phyloP scores from a whole-genome alignment of 208 protist genomes.

The Trypanosoma scelopori region DNA sequence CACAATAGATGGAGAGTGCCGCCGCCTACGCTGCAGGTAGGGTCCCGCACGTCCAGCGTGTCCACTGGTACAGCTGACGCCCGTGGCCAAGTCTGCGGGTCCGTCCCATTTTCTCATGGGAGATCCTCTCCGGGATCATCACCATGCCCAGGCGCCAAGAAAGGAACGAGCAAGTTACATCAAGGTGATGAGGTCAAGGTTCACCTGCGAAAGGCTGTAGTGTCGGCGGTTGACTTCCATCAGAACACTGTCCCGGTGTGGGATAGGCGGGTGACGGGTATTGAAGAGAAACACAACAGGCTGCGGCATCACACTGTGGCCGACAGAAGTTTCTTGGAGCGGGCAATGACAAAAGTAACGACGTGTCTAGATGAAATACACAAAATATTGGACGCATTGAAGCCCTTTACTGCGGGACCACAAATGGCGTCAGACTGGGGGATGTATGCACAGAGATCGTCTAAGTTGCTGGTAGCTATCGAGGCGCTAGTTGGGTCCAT shows the following conservation, averaged over 20 bases:
- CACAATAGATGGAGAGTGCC: too few species aligned
- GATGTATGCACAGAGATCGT: slow-evolving; percentile 7
- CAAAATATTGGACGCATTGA: background rate
- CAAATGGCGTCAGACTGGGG: background rate
- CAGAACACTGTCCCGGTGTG: slow-evolving; percentile 9
- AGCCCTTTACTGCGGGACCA: background rate
- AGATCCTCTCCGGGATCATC: too few species aligned
- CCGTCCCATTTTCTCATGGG: too few species aligned
- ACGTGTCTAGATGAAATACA: background rate
- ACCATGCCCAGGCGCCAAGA: too few species aligned
- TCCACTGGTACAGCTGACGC: too few species aligned
- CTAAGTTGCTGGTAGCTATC: background rate
- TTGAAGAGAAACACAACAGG: background rate
- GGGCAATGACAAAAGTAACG: background rate
- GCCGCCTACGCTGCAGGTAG: too few species aligned
- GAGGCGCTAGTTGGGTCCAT: background rate
- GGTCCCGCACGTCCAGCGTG: too few species aligned
- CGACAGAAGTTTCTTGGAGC: slow-evolving; percentile 21
- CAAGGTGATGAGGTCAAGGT: too few species aligned
- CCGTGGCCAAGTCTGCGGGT: too few species aligned
- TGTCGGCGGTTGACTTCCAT: slow-evolving; percentile 11
- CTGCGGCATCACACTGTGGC: background rate
- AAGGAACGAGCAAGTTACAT: too few species aligned
- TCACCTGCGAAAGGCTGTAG: background rate
- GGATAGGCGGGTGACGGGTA: background rate